Evolutionary conservation across 1,284 basidiomycete genomes (phyloP), one percentile per base, ranked within the genome.

Genomic region (Anthracocystis walkeri): DNA sequence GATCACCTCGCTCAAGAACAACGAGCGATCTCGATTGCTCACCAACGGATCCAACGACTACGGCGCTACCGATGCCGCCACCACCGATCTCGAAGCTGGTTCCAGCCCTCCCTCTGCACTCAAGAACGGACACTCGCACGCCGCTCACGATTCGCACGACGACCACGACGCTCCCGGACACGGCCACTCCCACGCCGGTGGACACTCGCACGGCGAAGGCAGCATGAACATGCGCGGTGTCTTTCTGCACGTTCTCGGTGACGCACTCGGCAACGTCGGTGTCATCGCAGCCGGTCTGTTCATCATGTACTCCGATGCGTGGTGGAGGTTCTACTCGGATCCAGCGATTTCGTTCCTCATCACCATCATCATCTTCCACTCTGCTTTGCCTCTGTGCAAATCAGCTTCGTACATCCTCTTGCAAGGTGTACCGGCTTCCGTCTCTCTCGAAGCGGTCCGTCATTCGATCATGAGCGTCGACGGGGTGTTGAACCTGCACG

Each of bases 181-280:
- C 74, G 87, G 87, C 10, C 91, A 92, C 81, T 85, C 87, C 1
- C 92, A 93, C 82, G 88, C 86, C 4, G 78, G 85, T 41, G 76
- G 68, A 2, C 79, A 82, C 66, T 73, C 73, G 7, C 82, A 85
- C 64, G 78, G 75, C 42, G 80, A 86, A 56, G 91, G 92, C 20
- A 93, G 91, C 6, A 98, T 99, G 96, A 99, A 98, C 87, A 98
- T 99, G 95, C 92, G 88, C 35, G 97, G 95, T 31, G 89, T 99
- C 4, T 89, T 99, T 62, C 87, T 99, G 25, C 97, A 99, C 86
- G 96, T 99, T 27, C 86, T 99, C 44, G 96, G 97, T 38, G 97
- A 99, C 87, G 97, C 97, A 73, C 77, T 85, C 45, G 96, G 97
- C 64, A 99, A 99, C 85, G 92, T 98, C 71, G 97, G 97, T 69